A percentile compares a stretch with the other conserved stretches of the same genome.
These are phyloP conservation scores for Aquilaria agallochum DNA, from an alignment of 441 rosid species.

Conservation along the genomic window DNA sequence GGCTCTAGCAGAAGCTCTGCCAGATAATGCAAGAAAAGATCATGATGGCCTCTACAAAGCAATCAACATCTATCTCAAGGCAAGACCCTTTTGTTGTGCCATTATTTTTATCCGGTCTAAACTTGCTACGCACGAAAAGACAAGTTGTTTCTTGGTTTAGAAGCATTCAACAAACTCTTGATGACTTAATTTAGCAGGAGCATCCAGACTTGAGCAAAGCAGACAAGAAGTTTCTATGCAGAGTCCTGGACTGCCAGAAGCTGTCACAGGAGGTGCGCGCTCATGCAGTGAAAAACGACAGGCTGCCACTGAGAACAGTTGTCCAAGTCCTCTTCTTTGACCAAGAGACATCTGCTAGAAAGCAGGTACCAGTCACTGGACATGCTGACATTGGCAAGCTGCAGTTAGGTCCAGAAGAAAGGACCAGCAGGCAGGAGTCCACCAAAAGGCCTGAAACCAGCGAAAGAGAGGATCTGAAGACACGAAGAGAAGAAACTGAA, in stretches of 20 bases:
- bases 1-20: constrained; percentile 73
- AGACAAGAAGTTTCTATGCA: constrained; percentile 80
- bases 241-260: constrained; percentile 83
- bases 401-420: constrained; percentile 27
- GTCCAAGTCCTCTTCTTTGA: constrained; percentile 95
- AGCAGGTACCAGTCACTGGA: constrained; percentile 21
- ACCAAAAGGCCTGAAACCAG: constrained; percentile 36
- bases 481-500: constrained; percentile 24
- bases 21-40: constrained; percentile 56
- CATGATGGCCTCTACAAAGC: constrained; percentile 93
- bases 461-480: constrained; percentile 18
- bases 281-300: constrained; percentile 92
- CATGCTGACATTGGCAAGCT: constrained; percentile 29
- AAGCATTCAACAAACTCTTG: not conserved
- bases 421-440: constrained; percentile 12
- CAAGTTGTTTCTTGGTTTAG: not conserved
- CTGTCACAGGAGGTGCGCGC: constrained; percentile 83
- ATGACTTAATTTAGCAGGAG: constrained; percentile 44
- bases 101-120: constrained; percentile 11
- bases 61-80: constrained; percentile 88
- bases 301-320: constrained; percentile 89
- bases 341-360: constrained; percentile 59
- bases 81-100: constrained; percentile 17
- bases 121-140: not conserved
- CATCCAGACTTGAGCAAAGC: constrained; percentile 82